These are phyloP conservation scores for Viola odorata DNA, from an alignment of 345 rosid genomes.

Conservation along the genomic window DNA sequence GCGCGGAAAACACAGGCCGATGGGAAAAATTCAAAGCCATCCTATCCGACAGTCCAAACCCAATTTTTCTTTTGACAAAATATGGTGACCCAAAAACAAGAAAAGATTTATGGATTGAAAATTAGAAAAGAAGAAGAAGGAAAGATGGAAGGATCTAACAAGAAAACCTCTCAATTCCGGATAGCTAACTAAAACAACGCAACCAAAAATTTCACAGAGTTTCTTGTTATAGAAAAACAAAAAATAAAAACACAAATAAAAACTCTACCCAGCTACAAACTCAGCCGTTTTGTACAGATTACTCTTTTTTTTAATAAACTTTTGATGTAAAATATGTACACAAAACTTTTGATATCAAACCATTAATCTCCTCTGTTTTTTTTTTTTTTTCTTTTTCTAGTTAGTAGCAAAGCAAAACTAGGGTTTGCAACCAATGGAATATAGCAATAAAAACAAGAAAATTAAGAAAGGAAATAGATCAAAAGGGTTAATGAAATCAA, in stretches of 20 bases:
- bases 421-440: conserved; percentile 16
- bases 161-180: conserved; percentile 29
- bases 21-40: conserved; percentile 92
- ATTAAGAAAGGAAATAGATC: conserved; percentile 1
- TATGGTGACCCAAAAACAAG: background rate
- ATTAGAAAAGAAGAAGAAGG: background rate
- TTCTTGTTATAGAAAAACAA: conserved; percentile 10
- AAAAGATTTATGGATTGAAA: background rate
- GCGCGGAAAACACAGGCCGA: conserved; percentile 54
- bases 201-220: conserved; percentile 31
- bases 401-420: background rate
- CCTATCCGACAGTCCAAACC: background rate
- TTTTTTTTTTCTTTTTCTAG: background rate
- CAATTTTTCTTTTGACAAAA: background rate
- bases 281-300: background rate
- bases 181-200: conserved; percentile 33
- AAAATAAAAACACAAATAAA: conserved; percentile 4
- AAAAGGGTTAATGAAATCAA: background rate
- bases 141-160: conserved; percentile 15
- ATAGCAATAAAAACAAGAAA: background rate
- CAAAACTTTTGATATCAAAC: conserved; percentile 5
- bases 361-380: background rate
- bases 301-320: too few species aligned
- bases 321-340: background rate
- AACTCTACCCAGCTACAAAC: background rate